These are phyloP conservation scores for Holtermannia corniformis DNA, from an alignment of 768 basidiomycete genomes.

Conservation along the genomic window DNA sequence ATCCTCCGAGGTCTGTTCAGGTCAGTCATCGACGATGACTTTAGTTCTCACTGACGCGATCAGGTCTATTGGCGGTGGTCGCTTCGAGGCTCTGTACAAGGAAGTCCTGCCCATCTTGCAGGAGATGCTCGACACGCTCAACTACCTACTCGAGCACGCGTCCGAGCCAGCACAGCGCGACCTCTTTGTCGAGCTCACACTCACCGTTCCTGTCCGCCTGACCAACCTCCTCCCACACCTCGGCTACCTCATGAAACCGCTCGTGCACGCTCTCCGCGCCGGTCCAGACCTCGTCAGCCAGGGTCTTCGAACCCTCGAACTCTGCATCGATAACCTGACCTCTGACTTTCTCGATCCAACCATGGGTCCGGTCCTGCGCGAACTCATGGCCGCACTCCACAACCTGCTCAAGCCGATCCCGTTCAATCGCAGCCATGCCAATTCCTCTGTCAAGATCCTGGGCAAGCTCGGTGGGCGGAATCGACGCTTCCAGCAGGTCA, in stretches of 20 bases:
- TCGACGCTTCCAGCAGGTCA: constrained; percentile 69
- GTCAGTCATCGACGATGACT: constrained; percentile 71
- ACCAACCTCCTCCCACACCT: constrained; percentile 94
- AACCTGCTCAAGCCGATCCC: constrained; percentile 83
- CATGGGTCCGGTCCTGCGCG: constrained; percentile 78
- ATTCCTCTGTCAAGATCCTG: constrained; percentile 88
- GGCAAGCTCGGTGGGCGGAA: constrained; percentile 95
- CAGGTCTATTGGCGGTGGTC: constrained; percentile 59
- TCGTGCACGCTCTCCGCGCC: constrained; percentile 81
- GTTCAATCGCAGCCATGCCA: constrained; percentile 71
- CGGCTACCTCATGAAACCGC: constrained; percentile 88
- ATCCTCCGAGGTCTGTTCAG: constrained; percentile 86
- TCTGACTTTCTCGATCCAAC: constrained; percentile 97
- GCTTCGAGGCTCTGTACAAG: constrained; percentile 89
- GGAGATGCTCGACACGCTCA: constrained; percentile 91
- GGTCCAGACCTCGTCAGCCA: constrained; percentile 84
- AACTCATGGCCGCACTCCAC: constrained; percentile 90
- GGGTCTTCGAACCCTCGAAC: constrained; percentile 86
- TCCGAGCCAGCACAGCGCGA: constrained; percentile 61
- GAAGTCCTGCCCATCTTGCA: constrained; percentile 92
- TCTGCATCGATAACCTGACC: constrained; percentile 98
- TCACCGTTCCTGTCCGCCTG: constrained; percentile 89
- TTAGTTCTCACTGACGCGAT: neutral
- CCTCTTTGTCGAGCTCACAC: constrained; percentile 90
- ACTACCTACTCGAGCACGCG: constrained; percentile 75